These are phyloP conservation scores for Chloris gayana DNA, from an alignment of 176 grass and related monocot genomes.

Conservation along the genomic window DNA sequence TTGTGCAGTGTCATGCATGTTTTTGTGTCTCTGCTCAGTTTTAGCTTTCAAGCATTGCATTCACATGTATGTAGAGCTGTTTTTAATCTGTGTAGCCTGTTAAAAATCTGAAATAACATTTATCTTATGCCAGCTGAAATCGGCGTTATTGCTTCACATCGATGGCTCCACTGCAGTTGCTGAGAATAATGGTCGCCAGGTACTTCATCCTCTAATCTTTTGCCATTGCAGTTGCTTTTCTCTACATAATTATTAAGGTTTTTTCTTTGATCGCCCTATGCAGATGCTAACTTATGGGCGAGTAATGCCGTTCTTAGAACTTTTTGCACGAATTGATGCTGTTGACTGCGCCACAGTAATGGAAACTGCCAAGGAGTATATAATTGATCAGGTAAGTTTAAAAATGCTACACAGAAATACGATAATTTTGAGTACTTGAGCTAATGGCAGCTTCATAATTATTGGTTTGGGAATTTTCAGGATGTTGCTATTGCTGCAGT, in stretches of 20 bases:
- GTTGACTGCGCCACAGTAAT: conserved; percentile 77
- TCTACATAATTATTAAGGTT: conserved; percentile 16
- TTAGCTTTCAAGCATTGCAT: background rate
- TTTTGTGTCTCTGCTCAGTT: background rate
- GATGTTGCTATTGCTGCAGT: conserved; percentile 81
- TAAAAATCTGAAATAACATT: conserved; percentile 28
- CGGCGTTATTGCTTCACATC: conserved; percentile 78
- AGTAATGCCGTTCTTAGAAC: conserved; percentile 80
- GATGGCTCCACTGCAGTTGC: conserved; percentile 91
- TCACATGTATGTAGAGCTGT: background rate
- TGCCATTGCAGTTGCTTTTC: background rate
- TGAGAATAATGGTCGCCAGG: conserved; percentile 98
- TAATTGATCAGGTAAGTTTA: conserved; percentile 76
- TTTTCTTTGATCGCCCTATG: conserved; percentile 28
- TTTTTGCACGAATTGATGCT: conserved; percentile 95
- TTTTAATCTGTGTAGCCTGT: background rate
- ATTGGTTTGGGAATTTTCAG: conserved; percentile 50
- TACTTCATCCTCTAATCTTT: conserved; percentile 33
- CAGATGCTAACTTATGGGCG: conserved; percentile 96
- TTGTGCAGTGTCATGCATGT: background rate
- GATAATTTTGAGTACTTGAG: background rate
- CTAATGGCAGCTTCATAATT: background rate
- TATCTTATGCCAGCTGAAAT: conserved; percentile 79
- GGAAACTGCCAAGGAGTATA: conserved; percentile 81
- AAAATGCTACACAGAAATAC: background rate